These are phyloP conservation scores for Boletus rubescentipes DNA, from an alignment of 768 basidiomycete genomes.

Conservation along the genomic window DNA sequence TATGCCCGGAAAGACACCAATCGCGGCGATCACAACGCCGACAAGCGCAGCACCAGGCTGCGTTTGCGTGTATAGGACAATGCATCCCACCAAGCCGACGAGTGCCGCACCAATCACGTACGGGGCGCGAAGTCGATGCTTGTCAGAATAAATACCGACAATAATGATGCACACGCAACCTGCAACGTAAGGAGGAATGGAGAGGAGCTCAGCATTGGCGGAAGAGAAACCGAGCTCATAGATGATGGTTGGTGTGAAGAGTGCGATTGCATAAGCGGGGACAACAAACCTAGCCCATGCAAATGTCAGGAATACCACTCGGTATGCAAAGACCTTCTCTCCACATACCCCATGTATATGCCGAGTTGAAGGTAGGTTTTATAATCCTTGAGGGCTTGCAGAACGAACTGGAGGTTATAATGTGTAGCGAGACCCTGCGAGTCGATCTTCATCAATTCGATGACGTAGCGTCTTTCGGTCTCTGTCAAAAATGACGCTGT, in stretches of 20 bases:
- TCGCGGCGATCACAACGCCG: constrained; percentile 47
- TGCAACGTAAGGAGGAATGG: constrained; percentile 46
- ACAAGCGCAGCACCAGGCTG: constrained; percentile 32
- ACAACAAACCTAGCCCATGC: constrained; percentile 35
- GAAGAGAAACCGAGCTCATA: constrained; percentile 48
- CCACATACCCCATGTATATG: constrained; percentile 41
- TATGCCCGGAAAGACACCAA: constrained; percentile 49
- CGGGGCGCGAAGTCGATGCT: constrained; percentile 41
- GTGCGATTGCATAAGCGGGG: constrained; percentile 44
- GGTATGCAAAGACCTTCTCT: neutral
- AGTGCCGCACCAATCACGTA: constrained; percentile 42
- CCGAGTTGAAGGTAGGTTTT: constrained; percentile 33
- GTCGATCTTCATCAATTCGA: constrained; percentile 43
- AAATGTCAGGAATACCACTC: neutral
- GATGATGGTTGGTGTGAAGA: constrained; percentile 51
- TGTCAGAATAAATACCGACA: constrained; percentile 43
- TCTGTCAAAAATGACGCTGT: constrained; percentile 30
- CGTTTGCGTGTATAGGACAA: constrained; percentile 39
- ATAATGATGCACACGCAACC: constrained; percentile 41
- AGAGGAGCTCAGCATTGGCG: constrained; percentile 46
- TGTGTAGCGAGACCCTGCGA: constrained; percentile 43
- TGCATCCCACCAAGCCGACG: constrained; percentile 47
- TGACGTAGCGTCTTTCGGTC: constrained; percentile 39
- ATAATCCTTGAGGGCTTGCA: constrained; percentile 47
- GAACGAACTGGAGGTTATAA: constrained; percentile 44